These are phyloP conservation scores for Conoideocrella luteorostrata DNA, from an alignment of 2,329 filamentous ascomycete genomes.

Conservation along the genomic window DNA sequence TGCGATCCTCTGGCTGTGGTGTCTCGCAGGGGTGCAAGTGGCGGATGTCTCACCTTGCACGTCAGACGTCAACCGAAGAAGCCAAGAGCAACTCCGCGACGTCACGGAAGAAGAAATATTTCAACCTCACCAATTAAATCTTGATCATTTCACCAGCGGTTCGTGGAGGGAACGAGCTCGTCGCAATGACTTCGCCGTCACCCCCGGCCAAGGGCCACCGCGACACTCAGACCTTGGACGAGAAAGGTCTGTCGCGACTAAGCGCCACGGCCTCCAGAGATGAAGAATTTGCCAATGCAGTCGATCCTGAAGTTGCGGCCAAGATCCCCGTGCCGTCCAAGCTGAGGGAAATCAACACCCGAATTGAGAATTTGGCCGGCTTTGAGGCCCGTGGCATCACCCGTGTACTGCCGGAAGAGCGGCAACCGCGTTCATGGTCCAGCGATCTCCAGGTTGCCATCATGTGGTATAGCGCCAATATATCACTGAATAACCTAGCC, in stretches of 20 bases:
- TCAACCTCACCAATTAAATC: neutral
- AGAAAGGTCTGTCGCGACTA: neutral
- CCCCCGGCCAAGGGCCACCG: neutral
- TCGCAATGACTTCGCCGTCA: neutral
- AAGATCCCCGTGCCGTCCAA: slow-evolving; percentile 4
- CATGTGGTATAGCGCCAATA: slow-evolving; percentile 39
- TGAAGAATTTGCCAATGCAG: neutral
- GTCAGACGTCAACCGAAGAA: too few species aligned
- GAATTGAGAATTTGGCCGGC: slow-evolving; percentile 25
- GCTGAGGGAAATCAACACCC: slow-evolving; percentile 14
- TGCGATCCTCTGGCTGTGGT: neutral
- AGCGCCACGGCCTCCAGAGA: slow-evolving; percentile 1
- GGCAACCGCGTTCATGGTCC: slow-evolving; percentile 24
- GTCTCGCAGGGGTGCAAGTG: neutral
- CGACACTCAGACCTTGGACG: neutral
- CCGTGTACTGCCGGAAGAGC: slow-evolving; percentile 30
- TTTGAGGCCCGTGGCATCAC: slow-evolving; percentile 35
- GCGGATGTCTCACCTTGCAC: slow-evolving; percentile 1
- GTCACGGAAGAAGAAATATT: neutral
- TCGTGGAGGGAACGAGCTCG: neutral
- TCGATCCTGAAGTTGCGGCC: neutral
- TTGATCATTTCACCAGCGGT: neutral
- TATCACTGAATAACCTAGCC: slow-evolving; percentile 44
- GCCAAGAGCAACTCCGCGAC: too few species aligned
- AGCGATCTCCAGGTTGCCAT: slow-evolving; percentile 33